Evolutionary conservation across 495 filamentous ascomycete genomes (phyloP).

Genomic region (Penicillium daleae): DNA sequence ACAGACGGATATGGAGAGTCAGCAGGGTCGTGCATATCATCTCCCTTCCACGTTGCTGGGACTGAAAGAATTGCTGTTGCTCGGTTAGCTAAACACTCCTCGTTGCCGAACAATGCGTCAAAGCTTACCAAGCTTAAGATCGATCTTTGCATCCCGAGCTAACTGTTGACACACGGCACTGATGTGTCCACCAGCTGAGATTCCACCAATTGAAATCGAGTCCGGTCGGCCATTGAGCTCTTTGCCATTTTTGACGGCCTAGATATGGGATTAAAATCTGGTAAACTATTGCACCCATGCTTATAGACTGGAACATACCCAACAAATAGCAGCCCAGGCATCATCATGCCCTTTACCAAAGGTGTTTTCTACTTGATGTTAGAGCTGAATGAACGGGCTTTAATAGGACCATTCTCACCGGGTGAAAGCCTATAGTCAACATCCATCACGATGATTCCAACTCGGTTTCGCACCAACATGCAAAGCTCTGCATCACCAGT

Average conservation of each 20-base stretch:
- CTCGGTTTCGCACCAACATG: background rate
- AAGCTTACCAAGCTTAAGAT: background rate
- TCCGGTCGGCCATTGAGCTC: background rate
- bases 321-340: background rate
- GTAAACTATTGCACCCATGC: background rate
- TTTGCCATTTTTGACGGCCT: background rate
- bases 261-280: background rate
- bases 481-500: conserved; percentile 4
- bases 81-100: background rate
- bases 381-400: background rate
- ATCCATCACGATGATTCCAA: conserved; percentile 1
- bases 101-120: background rate
- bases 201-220: background rate
- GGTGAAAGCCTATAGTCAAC: conserved; percentile 1
- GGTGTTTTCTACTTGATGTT: background rate
- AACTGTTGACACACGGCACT: background rate
- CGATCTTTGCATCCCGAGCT: background rate
- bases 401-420: background rate
- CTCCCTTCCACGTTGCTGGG: background rate
- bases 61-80: background rate
- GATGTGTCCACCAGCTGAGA: background rate
- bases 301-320: background rate
- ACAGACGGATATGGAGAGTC: background rate
- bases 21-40: background rate
- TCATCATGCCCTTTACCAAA: background rate